phyloP scores from a whole-genome alignment of 2,329 filamentous ascomycete genomes.

The Ophiostoma ips region DNA sequence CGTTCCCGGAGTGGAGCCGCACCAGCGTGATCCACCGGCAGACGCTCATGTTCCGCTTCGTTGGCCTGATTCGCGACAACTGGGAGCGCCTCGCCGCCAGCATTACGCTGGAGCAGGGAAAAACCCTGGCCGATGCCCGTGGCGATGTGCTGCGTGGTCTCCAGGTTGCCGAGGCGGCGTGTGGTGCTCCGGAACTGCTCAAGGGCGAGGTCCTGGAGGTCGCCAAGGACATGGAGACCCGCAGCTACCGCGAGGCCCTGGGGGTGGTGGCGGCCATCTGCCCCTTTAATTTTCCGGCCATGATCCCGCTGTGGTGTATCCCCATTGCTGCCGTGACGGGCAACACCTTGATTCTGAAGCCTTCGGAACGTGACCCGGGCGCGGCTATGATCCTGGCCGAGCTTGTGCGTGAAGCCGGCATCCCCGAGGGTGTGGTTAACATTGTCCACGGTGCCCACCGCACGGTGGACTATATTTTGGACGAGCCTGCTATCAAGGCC shows the following conservation, averaged over 20 bases:
- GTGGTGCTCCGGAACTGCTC: constrained; percentile 66
- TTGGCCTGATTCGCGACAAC: constrained; percentile 65
- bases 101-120: constrained; percentile 79
- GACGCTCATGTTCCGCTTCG: constrained; percentile 81
- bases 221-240: constrained; percentile 79
- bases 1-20: constrained; percentile 59
- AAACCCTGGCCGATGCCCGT: constrained; percentile 71
- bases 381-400: constrained; percentile 77
- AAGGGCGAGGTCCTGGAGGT: constrained; percentile 77
- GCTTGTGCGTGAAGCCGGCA: constrained; percentile 65
- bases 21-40: constrained; percentile 62
- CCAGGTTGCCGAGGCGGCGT: constrained; percentile 74
- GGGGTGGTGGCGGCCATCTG: constrained; percentile 75
- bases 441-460: constrained; percentile 68
- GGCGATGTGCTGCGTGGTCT: constrained; percentile 71
- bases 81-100: constrained; percentile 74
- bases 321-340: constrained; percentile 73
- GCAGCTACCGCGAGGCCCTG: constrained; percentile 67
- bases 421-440: constrained; percentile 71
- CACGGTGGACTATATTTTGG: constrained; percentile 76
- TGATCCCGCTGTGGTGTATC: constrained; percentile 88
- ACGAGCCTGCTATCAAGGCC: constrained; percentile 74
- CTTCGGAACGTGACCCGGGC: constrained; percentile 72
- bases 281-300: constrained; percentile 83
- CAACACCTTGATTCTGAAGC: constrained; percentile 75